These are phyloP conservation scores for Sorghum bicolor DNA, from an alignment of 176 grass and related monocot species.

Conservation along the genomic window DNA sequence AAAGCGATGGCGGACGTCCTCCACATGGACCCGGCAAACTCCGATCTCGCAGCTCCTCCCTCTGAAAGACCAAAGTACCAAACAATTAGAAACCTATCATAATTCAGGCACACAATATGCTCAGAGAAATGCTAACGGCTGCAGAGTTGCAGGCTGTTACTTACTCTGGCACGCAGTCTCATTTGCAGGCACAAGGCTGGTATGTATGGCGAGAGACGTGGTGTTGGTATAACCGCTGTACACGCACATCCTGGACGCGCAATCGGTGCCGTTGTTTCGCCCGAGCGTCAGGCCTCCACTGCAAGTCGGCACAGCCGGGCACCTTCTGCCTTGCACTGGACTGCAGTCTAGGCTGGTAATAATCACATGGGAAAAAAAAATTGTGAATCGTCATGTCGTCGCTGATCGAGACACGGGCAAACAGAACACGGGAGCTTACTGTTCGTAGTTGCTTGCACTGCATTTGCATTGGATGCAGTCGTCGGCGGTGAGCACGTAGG, in stretches of 20 bases:
- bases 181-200: slow-evolving; percentile 3
- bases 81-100: slow-evolving; percentile 3
- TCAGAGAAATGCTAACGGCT: not conserved
- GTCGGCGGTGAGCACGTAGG: slow-evolving; percentile 42
- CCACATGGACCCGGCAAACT: slow-evolving; percentile 27
- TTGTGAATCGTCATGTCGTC: not conserved
- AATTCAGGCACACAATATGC: not conserved
- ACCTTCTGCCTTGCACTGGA: not conserved
- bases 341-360: slow-evolving; percentile 50
- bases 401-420: not conserved
- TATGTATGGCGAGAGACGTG: slow-evolving; percentile 23
- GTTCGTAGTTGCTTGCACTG: slow-evolving; percentile 42
- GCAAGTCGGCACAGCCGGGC: slow-evolving; percentile 15
- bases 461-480: slow-evolving; percentile 66
- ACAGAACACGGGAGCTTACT: slow-evolving; percentile 18
- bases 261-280: not conserved
- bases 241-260: slow-evolving; percentile 32
- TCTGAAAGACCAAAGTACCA: slow-evolving; percentile 33
- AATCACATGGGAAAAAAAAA: not conserved
- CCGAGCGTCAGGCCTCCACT: slow-evolving; percentile 39
- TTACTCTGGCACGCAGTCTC: slow-evolving; percentile 51
- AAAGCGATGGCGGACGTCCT: slow-evolving; percentile 34
- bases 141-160: not conserved
- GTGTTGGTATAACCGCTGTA: slow-evolving; percentile 56
- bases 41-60: slow-evolving; percentile 23